Evolutionary conservation across 768 basidiomycete species (phyloP), one percentile per base, ranked within the genome.

Genomic region (Crucibulum laeve): DNA sequence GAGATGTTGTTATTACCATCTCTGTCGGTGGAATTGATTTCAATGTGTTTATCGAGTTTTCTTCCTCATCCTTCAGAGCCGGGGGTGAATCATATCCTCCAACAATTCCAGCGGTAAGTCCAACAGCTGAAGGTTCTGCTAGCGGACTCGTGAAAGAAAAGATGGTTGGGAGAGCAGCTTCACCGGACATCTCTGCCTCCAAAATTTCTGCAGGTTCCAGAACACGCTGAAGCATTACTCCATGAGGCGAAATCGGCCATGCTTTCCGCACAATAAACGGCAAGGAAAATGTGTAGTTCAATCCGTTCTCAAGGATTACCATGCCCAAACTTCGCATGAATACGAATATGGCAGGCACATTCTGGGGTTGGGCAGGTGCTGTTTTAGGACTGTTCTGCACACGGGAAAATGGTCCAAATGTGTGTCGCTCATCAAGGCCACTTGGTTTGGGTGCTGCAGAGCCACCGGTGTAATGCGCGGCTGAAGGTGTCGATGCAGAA

Each of bases 211-310:
- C 66, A 1, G 76, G 69, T 51, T 87, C 86, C 38, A 89, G 67
- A 4, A 79, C 76, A 21, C 90, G 72, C 53, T 91, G 86, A 33
- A 92, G 77, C 65, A 91, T 71, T 18, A 91, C 75, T 1, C 90
- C 90, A 49, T 87, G 82, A 1, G 90, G 90, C 45, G 70, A 71
- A 17, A 89, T 64, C 3, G 89, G 80, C 88, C 87, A 91, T 1
- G 85, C 89, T 47, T 71, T 78, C 26, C 83, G 73, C 3, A 89
- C 85, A 45, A 88, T 76, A 55, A 92, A 92, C 0, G 90, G 90
- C 3, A 92, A 64, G 22, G 84, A 77, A 57, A 90, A 84, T 1
- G 85, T 86, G 54, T 82, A 88, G 51, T 89, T 83, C 25, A 74
- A 54, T 3, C 89, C 89, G 48, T 85, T 84, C 50, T 71, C 66